Base-by-base conservation (phyloP, 164 flowering plant genomes). In the Taxillus chinensis region DNA sequence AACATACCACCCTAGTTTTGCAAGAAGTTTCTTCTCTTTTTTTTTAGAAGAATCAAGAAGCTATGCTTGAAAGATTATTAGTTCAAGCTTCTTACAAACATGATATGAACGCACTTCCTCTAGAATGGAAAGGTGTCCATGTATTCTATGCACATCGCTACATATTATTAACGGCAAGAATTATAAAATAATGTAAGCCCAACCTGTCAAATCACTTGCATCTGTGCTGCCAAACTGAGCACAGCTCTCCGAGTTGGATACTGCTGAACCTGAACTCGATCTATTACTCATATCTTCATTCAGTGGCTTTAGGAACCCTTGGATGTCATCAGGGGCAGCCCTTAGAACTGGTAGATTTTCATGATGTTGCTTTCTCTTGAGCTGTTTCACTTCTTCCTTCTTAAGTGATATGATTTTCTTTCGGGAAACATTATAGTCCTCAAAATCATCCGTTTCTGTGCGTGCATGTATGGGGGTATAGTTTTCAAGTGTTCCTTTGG, bases 211-310 rank as follows among this genome's bases (percentile, higher is more conserved):
- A 70, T 87, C 97, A 79, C 87, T 95, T 53, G 84, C 89, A 75
- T 89, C 93, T 53, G 79, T 76, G 59, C 81, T 71, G 39, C 86
- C 82, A 75, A 84, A 82, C 62, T 79, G 95, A 3, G 74, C 83
- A 76, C 83, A 89, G 72, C 95, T 87, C 75, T 89, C 99, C 9
- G 97, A 77, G 65, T 84, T 83, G 27, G 97, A 95, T 60, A 87
- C 72, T 27, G 87, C 93, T 5, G 99, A 95, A 7, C 95, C 99
- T 40, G 93, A 91, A 74, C 97, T 89, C 27, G 99, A 95, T 67
- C 90, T 70, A 62, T 84, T 87, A 64, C 96, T 86, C 41, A 76
- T 68, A 66, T 87, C 96, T 63, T 91, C 99, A 63, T 89, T 95
- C 8, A 75, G 38, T 46, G 55, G 70, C 76, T 75, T 87, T 27